phyloP scores from a whole-genome alignment of 768 basidiomycete species.

The Trametopsis cervina region DNA sequence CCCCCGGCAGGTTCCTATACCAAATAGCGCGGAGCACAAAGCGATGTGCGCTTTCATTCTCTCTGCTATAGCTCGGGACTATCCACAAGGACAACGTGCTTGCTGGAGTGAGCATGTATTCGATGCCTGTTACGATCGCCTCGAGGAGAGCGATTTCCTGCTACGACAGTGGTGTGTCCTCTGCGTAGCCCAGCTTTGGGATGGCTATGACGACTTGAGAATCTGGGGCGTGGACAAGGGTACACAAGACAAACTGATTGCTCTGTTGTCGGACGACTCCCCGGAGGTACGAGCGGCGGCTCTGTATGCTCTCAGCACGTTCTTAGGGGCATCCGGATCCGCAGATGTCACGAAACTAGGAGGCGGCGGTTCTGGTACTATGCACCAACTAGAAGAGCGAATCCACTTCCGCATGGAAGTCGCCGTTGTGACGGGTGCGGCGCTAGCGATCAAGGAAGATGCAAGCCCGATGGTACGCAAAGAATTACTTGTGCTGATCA shows the following conservation, averaged over 20 bases:
- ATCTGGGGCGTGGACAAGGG: conserved; percentile 71
- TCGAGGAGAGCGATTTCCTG: conserved; percentile 88
- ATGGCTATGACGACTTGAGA: conserved; percentile 85
- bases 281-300: conserved; percentile 92
- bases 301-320: conserved; percentile 86
- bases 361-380: conserved; percentile 82
- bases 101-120: conserved; percentile 80
- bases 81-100: conserved; percentile 78
- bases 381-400: conserved; percentile 66
- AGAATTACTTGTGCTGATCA: conserved; percentile 86
- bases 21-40: conserved; percentile 91
- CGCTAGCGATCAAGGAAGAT: conserved; percentile 86
- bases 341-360: conserved; percentile 59
- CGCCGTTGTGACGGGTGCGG: conserved; percentile 82
- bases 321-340: conserved; percentile 85
- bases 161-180: conserved; percentile 91
- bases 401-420: conserved; percentile 86
- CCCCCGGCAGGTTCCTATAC: conserved; percentile 44
- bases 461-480: conserved; percentile 96
- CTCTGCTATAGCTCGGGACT: conserved; percentile 83
- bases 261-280: conserved; percentile 76
- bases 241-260: conserved; percentile 77
- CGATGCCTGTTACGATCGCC: conserved; percentile 75
- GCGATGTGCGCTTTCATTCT: conserved; percentile 99
- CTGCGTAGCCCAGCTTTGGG: conserved; percentile 95